Base-by-base conservation (phyloP, 495 filamentous ascomycete species). In the Penicillium canariense region DNA sequence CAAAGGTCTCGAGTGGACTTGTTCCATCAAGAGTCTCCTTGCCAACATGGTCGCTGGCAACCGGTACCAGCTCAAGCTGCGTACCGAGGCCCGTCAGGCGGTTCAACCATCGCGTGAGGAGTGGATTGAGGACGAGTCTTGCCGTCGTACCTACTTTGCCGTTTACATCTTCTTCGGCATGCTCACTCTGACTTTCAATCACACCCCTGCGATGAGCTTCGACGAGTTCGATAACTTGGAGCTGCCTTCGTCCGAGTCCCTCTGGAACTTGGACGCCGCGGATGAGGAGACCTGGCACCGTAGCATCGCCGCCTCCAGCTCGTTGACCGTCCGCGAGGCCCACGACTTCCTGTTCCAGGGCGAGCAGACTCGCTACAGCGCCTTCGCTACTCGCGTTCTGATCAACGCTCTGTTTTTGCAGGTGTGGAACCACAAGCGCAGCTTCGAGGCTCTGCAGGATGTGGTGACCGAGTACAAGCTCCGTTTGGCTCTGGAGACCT, bases 141-240 rank as follows among this genome's bases (percentile, higher is more conserved):
- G 95, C 76, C 84, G 92, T 49, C 89, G 94, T 40, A 97, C 94
- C 2, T 98, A 97, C 76, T 98, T 91, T 61, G 94, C 94, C n/a
- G 93, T 97, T 50, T 97, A 97, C 73, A 92, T 98, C 74, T 98
- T 97, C 84, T 97, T 97, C 65, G 94, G 94, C 52, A 82, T 97
- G 67, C 76, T 98, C 55, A 98, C 94, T 7, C 71, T 98, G 61
- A 96, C 93, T 2, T 98, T 93, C 81, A 97, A 98, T 71, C 94
- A 97, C 71, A 96, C 93, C 2, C 95, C 95, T 22, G 87, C 91
- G 22, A 96, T 97, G 77, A 92, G 88, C 68, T 96, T 96, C 77
- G 95, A 96, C 70, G 95, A 97, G 71, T 95, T 98, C 61, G 95
- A 97, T 65, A 87, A 89, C 57, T 77, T 97, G 20, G 85, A 94